These are phyloP conservation scores for Cyberlindnera saturnus DNA, from an alignment of 805 yeast genomes.

Conservation along the genomic window DNA sequence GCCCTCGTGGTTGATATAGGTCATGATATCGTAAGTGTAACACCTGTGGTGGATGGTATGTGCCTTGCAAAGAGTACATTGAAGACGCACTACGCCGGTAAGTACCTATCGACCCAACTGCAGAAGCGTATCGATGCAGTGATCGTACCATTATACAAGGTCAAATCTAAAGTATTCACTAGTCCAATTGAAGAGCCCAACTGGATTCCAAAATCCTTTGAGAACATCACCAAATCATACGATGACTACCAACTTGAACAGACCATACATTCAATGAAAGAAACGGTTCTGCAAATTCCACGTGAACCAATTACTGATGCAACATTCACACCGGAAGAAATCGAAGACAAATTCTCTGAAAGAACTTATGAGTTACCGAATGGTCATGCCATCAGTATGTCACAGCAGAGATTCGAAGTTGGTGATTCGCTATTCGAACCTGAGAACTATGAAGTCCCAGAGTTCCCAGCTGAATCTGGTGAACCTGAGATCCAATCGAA, in stretches of 20 bases:
- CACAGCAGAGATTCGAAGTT: constrained; percentile 52
- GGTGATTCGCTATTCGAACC: constrained; percentile 77
- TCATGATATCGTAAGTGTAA: constrained; percentile 67
- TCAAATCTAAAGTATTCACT: constrained; percentile 38
- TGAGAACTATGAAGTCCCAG: constrained; percentile 32
- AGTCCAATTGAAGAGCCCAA: constrained; percentile 28
- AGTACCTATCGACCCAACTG: constrained; percentile 52
- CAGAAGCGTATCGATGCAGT: constrained; percentile 34
- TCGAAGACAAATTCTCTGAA: constrained; percentile 24
- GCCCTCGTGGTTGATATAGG: constrained; percentile 85
- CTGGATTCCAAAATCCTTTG: constrained; percentile 19
- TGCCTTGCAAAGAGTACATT: constrained; percentile 63
- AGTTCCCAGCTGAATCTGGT: constrained; percentile 44
- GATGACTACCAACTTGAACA: constrained; percentile 50
- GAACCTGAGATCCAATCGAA: constrained; percentile 35
- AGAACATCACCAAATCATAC: constrained; percentile 33
- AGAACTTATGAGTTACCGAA: constrained; percentile 70
- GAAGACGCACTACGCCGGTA: constrained; percentile 72
- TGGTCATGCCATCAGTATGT: constrained; percentile 60
- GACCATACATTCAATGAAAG: constrained; percentile 69
- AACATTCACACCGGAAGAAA: constrained; percentile 14
- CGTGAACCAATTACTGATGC: constrained; percentile 31
- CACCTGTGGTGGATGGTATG: constrained; percentile 81
- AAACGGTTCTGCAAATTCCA: constrained; percentile 50
- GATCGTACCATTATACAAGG: constrained; percentile 41